These are phyloP conservation scores for Akanthomyces uredinophilus DNA, from an alignment of 2,329 filamentous ascomycete species.

Conservation along the genomic window DNA sequence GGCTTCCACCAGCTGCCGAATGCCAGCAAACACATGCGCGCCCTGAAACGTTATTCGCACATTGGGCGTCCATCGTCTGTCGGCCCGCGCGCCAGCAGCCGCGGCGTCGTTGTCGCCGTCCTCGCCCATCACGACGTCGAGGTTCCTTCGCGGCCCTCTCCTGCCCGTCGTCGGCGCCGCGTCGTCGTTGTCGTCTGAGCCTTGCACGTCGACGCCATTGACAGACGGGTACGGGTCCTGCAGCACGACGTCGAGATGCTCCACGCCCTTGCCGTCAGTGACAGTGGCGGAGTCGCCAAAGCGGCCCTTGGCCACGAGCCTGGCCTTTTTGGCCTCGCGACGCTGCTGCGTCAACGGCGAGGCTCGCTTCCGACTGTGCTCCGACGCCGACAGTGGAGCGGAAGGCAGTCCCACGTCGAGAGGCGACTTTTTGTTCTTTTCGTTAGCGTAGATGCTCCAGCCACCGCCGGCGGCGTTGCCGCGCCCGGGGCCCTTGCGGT, in stretches of 20 bases:
- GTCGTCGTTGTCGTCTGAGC: slow-evolving; percentile 15
- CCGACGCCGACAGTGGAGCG: slow-evolving; percentile 37
- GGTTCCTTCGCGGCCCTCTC: slow-evolving; percentile 18
- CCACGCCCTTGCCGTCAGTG: slow-evolving; percentile 56
- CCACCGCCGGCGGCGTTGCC: slow-evolving; percentile 69
- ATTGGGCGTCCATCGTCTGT: slow-evolving; percentile 28
- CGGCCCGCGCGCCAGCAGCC: not conserved
- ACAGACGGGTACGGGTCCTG: slow-evolving; percentile 50
- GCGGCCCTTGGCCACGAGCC: slow-evolving; percentile 57
- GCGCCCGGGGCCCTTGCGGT: slow-evolving; percentile 63
- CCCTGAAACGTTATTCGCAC: slow-evolving; percentile 67
- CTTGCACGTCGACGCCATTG: slow-evolving; percentile 16
- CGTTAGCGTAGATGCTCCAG: slow-evolving; percentile 73
- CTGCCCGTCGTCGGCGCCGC: slow-evolving; percentile 1
- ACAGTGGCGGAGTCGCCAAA: slow-evolving; percentile 60
- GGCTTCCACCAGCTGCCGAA: slow-evolving; percentile 70
- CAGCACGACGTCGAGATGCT: slow-evolving; percentile 55
- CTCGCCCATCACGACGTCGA: slow-evolving; percentile 31
- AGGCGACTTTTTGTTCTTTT: slow-evolving; percentile 48
- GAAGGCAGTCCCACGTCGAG: slow-evolving; percentile 47
- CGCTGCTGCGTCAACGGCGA: slow-evolving; percentile 24
- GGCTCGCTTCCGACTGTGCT: slow-evolving; percentile 26
- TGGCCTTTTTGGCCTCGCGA: slow-evolving; percentile 51
- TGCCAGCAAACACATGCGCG: slow-evolving; percentile 72
- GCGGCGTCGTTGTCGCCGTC: slow-evolving; percentile 17